phyloP scores from a whole-genome alignment of 768 basidiomycete species.

The Trametes sanguinea region DNA sequence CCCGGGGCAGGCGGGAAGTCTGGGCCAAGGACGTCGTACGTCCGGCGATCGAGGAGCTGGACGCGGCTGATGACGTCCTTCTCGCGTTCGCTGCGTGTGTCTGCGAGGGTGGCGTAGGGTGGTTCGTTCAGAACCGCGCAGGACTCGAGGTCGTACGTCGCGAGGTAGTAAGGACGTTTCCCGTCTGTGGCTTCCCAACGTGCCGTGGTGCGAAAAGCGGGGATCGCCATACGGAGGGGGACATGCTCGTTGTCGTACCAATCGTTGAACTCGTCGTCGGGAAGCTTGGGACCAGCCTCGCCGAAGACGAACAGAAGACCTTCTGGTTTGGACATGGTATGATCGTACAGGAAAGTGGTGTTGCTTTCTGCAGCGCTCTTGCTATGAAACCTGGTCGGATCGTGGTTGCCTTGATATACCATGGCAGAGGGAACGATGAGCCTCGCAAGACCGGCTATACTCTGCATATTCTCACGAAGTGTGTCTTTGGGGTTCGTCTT shows the following conservation, averaged over 20 bases:
- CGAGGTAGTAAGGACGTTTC: constrained; percentile 37
- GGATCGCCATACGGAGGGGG: constrained; percentile 39
- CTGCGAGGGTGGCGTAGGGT: constrained; percentile 39
- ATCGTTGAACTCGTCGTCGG: constrained; percentile 47
- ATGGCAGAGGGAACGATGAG: neutral
- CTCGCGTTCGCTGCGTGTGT: constrained; percentile 41
- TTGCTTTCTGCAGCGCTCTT: too few relatives aligned
- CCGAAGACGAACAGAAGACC: constrained; percentile 32
- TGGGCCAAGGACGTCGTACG: constrained; percentile 32
- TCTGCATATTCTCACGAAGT: neutral
- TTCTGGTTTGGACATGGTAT: constrained; percentile 24
- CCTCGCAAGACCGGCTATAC: neutral
- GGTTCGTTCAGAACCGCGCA: constrained; percentile 33
- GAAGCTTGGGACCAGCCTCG: constrained; percentile 30
- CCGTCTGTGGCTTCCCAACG: constrained; percentile 40
- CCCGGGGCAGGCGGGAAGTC: constrained; percentile 25
- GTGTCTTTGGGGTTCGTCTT: neutral
- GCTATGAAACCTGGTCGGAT: too few relatives aligned
- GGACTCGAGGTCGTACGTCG: constrained; percentile 40
- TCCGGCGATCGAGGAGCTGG: constrained; percentile 38
- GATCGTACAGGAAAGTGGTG: neutral
- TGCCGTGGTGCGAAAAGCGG: constrained; percentile 38
- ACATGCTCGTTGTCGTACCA: constrained; percentile 64
- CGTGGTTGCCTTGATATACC: too few relatives aligned
- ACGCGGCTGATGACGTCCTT: constrained; percentile 33